phyloP scores from a whole-genome alignment of 2,329 filamentous ascomycete genomes.

The Corinectria fuckeliana region DNA sequence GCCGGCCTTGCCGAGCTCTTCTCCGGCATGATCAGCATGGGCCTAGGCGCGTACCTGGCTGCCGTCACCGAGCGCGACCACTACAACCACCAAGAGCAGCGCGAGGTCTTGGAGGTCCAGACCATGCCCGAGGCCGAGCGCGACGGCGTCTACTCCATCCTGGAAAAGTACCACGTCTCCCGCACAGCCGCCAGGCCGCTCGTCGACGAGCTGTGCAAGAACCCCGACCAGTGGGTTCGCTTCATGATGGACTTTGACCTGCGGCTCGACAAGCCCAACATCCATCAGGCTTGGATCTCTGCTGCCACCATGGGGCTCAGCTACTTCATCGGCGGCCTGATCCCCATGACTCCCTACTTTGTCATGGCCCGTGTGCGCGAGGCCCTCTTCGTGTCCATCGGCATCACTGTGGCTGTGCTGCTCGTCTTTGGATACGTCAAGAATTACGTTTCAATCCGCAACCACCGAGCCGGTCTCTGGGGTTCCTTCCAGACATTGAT shows the following conservation, averaged over 20 bases:
- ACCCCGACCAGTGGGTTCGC: slow-evolving; percentile 57
- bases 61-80: slow-evolving; percentile 62
- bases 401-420: slow-evolving; percentile 65
- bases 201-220: slow-evolving; percentile 56
- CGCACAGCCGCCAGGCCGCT: slow-evolving; percentile 51
- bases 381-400: slow-evolving; percentile 65
- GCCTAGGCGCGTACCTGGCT: slow-evolving; percentile 75
- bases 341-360: slow-evolving; percentile 76
- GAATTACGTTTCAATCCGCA: slow-evolving; percentile 60
- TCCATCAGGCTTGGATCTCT: slow-evolving; percentile 57
- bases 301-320: slow-evolving; percentile 71
- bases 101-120: slow-evolving; percentile 52
- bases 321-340: slow-evolving; percentile 73
- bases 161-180: slow-evolving; percentile 58
- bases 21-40: slow-evolving; percentile 79
- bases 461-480: slow-evolving; percentile 59
- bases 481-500: slow-evolving; percentile 70
- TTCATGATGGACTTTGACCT: slow-evolving; percentile 69
- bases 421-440: slow-evolving; percentile 71
- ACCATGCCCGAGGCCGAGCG: slow-evolving; percentile 53
- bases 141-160: slow-evolving; percentile 56
- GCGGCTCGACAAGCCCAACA: slow-evolving; percentile 53
- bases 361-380: slow-evolving; percentile 53
- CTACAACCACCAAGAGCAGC: slow-evolving; percentile 56
- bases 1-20: slow-evolving; percentile 78